Evolutionary conservation across 1,284 basidiomycete genomes (phyloP), one percentile per base, ranked within the genome.

Genomic region (Cutaneotrichosporon sp.): DNA sequence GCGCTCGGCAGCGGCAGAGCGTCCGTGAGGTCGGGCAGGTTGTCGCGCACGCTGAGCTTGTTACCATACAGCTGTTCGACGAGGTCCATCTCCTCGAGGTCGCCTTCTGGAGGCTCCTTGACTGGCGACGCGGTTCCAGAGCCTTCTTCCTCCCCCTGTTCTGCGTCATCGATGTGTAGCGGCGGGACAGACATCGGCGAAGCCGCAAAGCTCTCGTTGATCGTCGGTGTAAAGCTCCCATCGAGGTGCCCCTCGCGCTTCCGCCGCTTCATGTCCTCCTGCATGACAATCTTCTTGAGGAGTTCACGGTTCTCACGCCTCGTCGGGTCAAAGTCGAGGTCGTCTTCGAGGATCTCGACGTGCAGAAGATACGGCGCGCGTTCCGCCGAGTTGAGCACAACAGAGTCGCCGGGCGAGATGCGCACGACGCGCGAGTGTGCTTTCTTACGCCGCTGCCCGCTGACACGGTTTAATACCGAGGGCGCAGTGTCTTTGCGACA

Each of bases 341-440:
- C 96, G 60, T 89, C 89, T 70, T 89, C 86, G 36, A 99, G 84
- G 58, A 99, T 89, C 81, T 99, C 97, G 62, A 99, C 88, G 66
- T 97, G 86, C 16, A 99, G 85, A 38, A 99, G 84, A 76, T 92
- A 99, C 1, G 97, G 97, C 1, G 93, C 95, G 56, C 91, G 87
- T 79, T 99, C 95, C 3, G 97, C 97, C 42, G 96, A 99, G 77
- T 99, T 99, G 55, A 99, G 86, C 6, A 99, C 97, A 40, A 99
- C 97, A 51, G 92, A 92, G 82, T 99, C 97, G 26, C 94, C 92
- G 3, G 97, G 96, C 18, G 95, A 95, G 78, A 99, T 97, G 70
- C 97, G 89, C 50, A 99, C 92, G 61, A 99, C 93, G 46, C 93
- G 88, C 76, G 98, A 95, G 77, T 99, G 96, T 8, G 89, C 87